Base-by-base conservation (phyloP, 2,329 filamentous ascomycete species). In the Trichoderma sp. region DNA sequence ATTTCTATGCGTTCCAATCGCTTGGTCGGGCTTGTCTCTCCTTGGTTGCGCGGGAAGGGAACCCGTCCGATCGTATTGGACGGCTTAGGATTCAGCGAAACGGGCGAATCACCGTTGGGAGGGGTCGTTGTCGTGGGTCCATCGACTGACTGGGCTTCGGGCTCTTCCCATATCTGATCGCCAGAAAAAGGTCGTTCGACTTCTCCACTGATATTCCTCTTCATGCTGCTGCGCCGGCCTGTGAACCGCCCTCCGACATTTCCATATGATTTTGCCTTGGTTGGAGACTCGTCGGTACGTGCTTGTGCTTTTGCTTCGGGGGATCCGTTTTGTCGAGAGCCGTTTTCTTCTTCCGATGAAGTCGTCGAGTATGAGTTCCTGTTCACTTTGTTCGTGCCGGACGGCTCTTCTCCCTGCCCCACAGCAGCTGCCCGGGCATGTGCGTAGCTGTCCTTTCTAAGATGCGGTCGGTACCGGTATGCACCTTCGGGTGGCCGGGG, bases 91-190 rank as follows among this genome's bases (percentile, higher is more conserved):
- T 78, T 79, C 67, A 84, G 79, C 65, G 81, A 83, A 56, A 81
- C 79, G 6, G 82, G 82, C 9, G 82, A 83, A 18, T 79, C 76
- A 80, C 85, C 80, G 68, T 81, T 81, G 3, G 59, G 60, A 73
- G 79, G 60, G 35, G 50, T 21, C 31, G 63, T 69, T 65, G 62
- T 68, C 71, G 64, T 78, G 12, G 68, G 41, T 14, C 50, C 59
- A 5, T 50, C 62, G 41, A 41, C 78, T 60, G 76, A 67, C 16
- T 78, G 77, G 18, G 82, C 87, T 80, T 93, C 91, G 1, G 94
- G 93, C 82, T 98, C 96, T 83, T 98, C 95, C 88, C 95, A 98
- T 76, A 98, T 95, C 81, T 94, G 92, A 81, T 95, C 93, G 41
- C 92, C 91, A 2, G 92, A 93, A 81, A 94, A 95, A 2, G 91